These are phyloP conservation scores for Neodidymelliopsis sp. DNA, from an alignment of 2,329 filamentous ascomycete species.

Conservation along the genomic window DNA sequence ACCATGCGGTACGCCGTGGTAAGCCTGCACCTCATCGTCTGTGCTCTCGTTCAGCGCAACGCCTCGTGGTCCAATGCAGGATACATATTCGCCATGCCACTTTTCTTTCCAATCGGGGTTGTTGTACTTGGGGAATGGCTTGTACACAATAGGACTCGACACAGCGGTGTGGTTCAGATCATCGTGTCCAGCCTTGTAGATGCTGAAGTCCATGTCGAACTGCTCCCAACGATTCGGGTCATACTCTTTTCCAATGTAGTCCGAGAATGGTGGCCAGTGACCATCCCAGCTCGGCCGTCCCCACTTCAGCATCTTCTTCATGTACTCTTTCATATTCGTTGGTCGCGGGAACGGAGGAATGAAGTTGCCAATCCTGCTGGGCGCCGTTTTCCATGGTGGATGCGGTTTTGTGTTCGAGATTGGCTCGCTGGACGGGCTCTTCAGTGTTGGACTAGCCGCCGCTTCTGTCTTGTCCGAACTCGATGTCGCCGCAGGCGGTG, in stretches of 20 bases:
- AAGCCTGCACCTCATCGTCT: constrained; percentile 71
- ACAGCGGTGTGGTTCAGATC: constrained; percentile 35
- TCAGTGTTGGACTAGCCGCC: constrained; percentile 2
- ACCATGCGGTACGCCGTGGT: constrained; percentile 60
- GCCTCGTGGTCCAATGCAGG: constrained; percentile 69
- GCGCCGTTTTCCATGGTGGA: constrained; percentile 37
- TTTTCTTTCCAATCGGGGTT: constrained; percentile 64
- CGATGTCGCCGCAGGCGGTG: constrained; percentile 2
- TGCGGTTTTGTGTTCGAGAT: constrained; percentile 19
- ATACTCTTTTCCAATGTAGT: constrained; percentile 53
- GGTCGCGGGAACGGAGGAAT: constrained; percentile 27
- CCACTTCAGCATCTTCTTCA: constrained; percentile 55
- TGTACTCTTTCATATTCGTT: constrained; percentile 44
- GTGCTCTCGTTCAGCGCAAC: constrained; percentile 60
- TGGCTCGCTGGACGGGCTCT: constrained; percentile 13
- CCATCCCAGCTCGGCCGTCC: constrained; percentile 45
- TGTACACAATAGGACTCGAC: constrained; percentile 64
- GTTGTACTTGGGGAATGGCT: constrained; percentile 77
- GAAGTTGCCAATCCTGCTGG: constrained; percentile 23
- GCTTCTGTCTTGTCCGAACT: background rate
- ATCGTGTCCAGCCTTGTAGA: constrained; percentile 48
- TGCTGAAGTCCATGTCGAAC: constrained; percentile 50
- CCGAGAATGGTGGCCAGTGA: constrained; percentile 56
- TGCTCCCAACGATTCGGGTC: constrained; percentile 59
- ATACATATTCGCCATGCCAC: constrained; percentile 65